Evolutionary conservation across 805 yeast genomes (phyloP).

Genomic region (Myxozyma mucilagina): DNA sequence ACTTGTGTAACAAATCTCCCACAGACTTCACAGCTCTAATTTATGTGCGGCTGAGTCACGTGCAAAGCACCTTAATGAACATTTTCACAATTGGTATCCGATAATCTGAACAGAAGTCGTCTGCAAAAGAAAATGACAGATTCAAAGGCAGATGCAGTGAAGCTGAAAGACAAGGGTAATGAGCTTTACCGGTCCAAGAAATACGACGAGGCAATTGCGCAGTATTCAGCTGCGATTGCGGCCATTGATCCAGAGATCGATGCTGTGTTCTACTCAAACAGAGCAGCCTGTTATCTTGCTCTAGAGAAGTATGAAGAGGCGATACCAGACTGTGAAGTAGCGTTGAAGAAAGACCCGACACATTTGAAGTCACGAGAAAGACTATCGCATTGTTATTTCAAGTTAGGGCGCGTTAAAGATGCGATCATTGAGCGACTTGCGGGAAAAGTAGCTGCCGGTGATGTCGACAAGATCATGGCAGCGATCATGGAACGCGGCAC

Average conservation of each 20-base stretch:
- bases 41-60: neutral
- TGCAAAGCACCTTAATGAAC: no score
- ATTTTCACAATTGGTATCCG: neutral
- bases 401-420: neutral
- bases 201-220: conserved; percentile 69
- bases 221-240: conserved; percentile 73
- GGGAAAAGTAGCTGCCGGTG: neutral
- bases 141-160: neutral
- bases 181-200: conserved; percentile 66
- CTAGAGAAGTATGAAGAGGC: conserved; percentile 78
- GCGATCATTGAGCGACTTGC: conserved; percentile 4
- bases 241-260: conserved; percentile 57
- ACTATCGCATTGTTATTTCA: neutral
- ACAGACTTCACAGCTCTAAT: neutral
- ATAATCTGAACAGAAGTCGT: neutral
- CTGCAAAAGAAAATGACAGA: neutral
- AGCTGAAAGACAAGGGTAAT: conserved; percentile 80
- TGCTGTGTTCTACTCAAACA: conserved; percentile 88
- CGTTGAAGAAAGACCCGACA: conserved; percentile 80
- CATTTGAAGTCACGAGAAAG: conserved; percentile 74
- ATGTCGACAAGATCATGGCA: neutral
- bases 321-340: conserved; percentile 81
- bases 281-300: conserved; percentile 93
- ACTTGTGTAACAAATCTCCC: no score
- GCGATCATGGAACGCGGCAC: neutral